phyloP scores from a whole-genome alignment of 768 basidiomycete species.

The Mrakia blollopis region DNA sequence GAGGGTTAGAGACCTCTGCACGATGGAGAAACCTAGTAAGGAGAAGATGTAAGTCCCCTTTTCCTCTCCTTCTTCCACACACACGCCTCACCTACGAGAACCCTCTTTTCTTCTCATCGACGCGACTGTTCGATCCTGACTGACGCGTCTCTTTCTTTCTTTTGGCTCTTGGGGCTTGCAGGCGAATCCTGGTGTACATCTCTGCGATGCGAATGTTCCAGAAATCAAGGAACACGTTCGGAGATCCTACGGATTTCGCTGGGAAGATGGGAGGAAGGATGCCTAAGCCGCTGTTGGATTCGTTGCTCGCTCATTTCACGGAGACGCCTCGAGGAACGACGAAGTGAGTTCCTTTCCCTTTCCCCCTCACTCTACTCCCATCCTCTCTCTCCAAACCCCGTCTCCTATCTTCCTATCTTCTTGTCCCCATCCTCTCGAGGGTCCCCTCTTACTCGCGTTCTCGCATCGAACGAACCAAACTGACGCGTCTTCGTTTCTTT shows the following conservation, averaged over 20 bases:
- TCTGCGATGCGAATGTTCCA: constrained; percentile 71
- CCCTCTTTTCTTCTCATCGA: too few species aligned
- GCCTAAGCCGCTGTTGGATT: constrained; percentile 64
- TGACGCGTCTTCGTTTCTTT: background rate
- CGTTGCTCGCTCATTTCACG: constrained; percentile 71
- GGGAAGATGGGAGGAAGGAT: constrained; percentile 46
- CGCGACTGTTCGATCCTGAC: constrained; percentile 22
- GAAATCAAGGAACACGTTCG: constrained; percentile 40
- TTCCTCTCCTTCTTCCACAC: background rate
- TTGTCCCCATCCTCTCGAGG: background rate
- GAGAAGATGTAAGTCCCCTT: constrained; percentile 54
- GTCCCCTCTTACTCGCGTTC: too few species aligned
- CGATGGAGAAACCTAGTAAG: constrained; percentile 37
- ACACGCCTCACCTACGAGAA: too few species aligned
- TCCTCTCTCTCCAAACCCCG: background rate
- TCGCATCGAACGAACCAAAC: background rate
- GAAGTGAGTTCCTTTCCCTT: constrained; percentile 49
- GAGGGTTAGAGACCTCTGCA: constrained; percentile 31
- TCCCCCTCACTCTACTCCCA: background rate
- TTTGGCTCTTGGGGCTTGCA: constrained; percentile 12
- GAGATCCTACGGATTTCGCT: background rate
- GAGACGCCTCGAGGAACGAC: constrained; percentile 65
- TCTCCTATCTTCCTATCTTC: background rate
- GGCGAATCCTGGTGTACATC: constrained; percentile 70
- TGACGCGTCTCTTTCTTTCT: constrained; percentile 46